Base-by-base conservation (phyloP, 805 yeast genomes). In the Kuraishia hungarica region DNA sequence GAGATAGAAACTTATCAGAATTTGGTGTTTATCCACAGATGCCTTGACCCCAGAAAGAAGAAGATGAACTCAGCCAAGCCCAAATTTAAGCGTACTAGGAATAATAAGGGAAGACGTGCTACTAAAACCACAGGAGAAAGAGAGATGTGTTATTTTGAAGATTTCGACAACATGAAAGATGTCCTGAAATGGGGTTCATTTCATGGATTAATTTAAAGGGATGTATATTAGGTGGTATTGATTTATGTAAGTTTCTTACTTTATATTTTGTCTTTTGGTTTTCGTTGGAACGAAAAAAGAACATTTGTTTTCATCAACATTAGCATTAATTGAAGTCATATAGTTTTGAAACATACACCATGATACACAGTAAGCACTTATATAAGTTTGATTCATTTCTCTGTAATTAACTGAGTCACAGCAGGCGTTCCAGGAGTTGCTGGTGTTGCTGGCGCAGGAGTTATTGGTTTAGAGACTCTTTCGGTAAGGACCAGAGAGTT, bases 11-110 rank as follows among this genome's bases (percentile, higher is more conserved):
- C 58, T 43, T 64, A 59, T 54, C 67, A 69, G 52, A 62, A 60
- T 29, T 56, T 73, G 53, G 59, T 61, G 50, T 66, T 62, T 48
- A 60, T 72, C 19, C 60, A 65, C 57, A 66, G 65, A 54, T 61
- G 69, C 54, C 63, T 74, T 51, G 73, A 72, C 61, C 77, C 77
- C 15, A 59, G 63, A 50, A 59, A 59, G 35, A 63, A 62, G 51
- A 65, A 61, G 54, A 57, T 63, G 43, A 60, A 53, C 35, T 50
- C 60, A 58, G 55, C 61, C 53, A 50, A 52, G 21, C 39, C 57
- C 57, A 55, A 60, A 50, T 54, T 67, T 48, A 50, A 50, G 13
- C 52, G 29, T 7, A 13, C 4, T 11, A 22, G 24, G 49, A 47
- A n/a, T 5, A 43, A 43, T 11, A 20, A 8, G 19, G 49, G 24